Conservation (phyloP, 352 stramenopile species). For the Bremia lactucae region DNA sequence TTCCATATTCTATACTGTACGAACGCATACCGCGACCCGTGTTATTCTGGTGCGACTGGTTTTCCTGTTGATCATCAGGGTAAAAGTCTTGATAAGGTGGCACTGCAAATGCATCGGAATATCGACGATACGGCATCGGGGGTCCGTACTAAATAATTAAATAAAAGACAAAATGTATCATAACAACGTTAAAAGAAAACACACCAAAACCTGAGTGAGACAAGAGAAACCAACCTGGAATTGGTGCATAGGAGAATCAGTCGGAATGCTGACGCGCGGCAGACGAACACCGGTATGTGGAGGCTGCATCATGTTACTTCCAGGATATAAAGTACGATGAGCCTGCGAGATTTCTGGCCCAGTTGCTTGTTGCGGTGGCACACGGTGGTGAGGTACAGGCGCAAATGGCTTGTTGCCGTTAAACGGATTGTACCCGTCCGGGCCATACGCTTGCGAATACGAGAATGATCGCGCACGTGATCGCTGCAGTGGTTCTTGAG, state of each 20-base stretch:
- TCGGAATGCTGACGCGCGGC: conserved; percentile 56
- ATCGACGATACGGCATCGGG: conserved; percentile 53
- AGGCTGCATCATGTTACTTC: conserved; percentile 29
- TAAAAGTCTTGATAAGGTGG: conserved; percentile 54
- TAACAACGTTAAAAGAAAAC: too few relatives aligned
- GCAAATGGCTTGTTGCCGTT: conserved; percentile 44
- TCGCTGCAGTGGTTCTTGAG: conserved; percentile 51
- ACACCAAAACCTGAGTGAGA: too few relatives aligned
- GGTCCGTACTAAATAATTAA: conserved; percentile 37
- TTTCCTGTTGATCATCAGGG: conserved; percentile 36
- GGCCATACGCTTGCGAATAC: conserved; percentile 50
- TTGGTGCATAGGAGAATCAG: conserved; percentile 58
- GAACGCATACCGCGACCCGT: conserved; percentile 48
- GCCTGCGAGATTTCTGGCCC: conserved; percentile 45
- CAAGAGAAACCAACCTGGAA: conserved; percentile 38
- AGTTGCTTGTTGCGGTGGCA: conserved; percentile 24
- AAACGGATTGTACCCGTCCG: conserved; percentile 38
- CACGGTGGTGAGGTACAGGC: conserved; percentile 20
- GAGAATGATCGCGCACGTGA: conserved; percentile 71
- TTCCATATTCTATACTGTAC: conserved; percentile 66
- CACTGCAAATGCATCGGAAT: conserved; percentile 61
- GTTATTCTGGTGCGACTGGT: conserved; percentile 31
- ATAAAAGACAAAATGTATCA: too few relatives aligned
- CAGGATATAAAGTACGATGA: conserved; percentile 45
- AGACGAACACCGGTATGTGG: conserved; percentile 31